phyloP scores from a whole-genome alignment of 345 rosid species.

The Salix udensis region DNA sequence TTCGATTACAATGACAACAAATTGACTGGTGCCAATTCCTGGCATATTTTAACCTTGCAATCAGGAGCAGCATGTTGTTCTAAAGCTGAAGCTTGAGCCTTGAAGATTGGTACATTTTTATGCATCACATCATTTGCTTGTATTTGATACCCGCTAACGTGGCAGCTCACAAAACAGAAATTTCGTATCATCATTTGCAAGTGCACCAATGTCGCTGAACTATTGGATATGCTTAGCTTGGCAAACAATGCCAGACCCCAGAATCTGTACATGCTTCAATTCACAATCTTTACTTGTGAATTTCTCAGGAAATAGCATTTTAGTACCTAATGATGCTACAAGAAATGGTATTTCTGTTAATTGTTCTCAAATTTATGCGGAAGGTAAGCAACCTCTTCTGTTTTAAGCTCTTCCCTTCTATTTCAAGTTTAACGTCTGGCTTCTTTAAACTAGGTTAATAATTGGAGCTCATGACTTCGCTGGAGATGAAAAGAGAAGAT shows the following conservation, averaged over 20 bases:
- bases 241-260: conserved; percentile 23
- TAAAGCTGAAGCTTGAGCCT: too few relatives aligned
- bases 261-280: conserved; percentile 25
- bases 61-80: too few relatives aligned
- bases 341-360: conserved; percentile 29
- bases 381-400: conserved; percentile 24
- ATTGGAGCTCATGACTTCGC: conserved; percentile 6
- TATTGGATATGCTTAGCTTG: too few relatives aligned
- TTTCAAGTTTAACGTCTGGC: background rate
- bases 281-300: conserved; percentile 41
- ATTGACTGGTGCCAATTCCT: too few relatives aligned
- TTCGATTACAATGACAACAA: too few relatives aligned
- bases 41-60: too few relatives aligned
- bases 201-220: too few relatives aligned
- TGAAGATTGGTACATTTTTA: too few relatives aligned
- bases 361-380: conserved; percentile 12
- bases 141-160: too few relatives aligned
- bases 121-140: too few relatives aligned
- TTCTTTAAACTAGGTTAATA: background rate
- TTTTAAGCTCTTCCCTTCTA: conserved; percentile 17
- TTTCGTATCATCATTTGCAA: too few relatives aligned
- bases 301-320: conserved; percentile 27
- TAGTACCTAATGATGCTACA: conserved; percentile 22
- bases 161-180: too few relatives aligned
- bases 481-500: conserved; percentile 32